phyloP scores from a whole-genome alignment of 2,329 filamentous ascomycete species.

The Cladosporium sp. region DNA sequence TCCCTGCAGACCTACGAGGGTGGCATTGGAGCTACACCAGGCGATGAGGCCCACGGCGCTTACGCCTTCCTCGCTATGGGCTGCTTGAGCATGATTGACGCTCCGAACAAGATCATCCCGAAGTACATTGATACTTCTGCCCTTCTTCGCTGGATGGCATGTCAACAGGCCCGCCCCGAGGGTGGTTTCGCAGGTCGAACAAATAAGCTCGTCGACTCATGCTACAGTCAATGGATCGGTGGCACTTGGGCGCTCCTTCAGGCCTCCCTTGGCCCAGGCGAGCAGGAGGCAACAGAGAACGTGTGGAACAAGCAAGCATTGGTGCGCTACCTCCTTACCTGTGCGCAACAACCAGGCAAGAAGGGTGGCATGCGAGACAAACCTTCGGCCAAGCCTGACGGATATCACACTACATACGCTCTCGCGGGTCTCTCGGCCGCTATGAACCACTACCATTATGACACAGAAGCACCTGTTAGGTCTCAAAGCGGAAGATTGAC shows the following conservation, averaged over 20 bases:
- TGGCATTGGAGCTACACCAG: slow-evolving; percentile 80
- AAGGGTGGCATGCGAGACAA: slow-evolving; percentile 88
- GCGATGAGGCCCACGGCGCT: slow-evolving; percentile 88
- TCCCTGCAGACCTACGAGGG: slow-evolving; percentile 95
- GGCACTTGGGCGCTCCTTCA: slow-evolving; percentile 91
- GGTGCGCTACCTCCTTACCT: slow-evolving; percentile 82
- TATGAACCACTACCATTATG: slow-evolving; percentile 60
- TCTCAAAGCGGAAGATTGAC: slow-evolving; percentile 26
- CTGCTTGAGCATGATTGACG: slow-evolving; percentile 79
- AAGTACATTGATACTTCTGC: slow-evolving; percentile 73
- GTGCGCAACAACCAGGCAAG: slow-evolving; percentile 67
- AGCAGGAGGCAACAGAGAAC: slow-evolving; percentile 25
- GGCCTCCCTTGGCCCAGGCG: slow-evolving; percentile 58
- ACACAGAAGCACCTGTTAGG: slow-evolving; percentile 19
- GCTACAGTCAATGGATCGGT: slow-evolving; percentile 97
- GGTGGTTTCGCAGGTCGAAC: slow-evolving; percentile 90
- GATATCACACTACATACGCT: slow-evolving; percentile 91
- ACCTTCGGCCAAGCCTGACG: slow-evolving; percentile 82
- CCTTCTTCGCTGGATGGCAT: slow-evolving; percentile 82
- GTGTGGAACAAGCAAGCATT: slow-evolving; percentile 81
- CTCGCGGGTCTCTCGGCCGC: slow-evolving; percentile 78
- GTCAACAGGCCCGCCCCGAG: slow-evolving; percentile 84
- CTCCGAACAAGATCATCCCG: slow-evolving; percentile 69
- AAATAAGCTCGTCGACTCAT: slow-evolving; percentile 96
- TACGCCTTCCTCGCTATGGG: slow-evolving; percentile 94